These are phyloP conservation scores for Clarireedia monteithiana DNA, from an alignment of 2,329 filamentous ascomycete genomes.

Conservation along the genomic window DNA sequence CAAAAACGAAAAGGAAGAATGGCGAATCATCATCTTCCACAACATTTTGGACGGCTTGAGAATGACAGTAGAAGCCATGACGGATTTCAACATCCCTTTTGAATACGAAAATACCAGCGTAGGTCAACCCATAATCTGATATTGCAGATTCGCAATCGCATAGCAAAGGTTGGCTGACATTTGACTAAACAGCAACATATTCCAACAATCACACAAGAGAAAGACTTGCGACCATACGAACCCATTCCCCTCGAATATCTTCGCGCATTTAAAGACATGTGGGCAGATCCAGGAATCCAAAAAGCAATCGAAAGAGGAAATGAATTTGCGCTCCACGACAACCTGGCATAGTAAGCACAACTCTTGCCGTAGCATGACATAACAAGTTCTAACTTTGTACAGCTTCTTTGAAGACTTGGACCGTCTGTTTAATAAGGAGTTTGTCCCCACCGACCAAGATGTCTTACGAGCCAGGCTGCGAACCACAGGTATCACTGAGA, in stretches of 20 bases:
- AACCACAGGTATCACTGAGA: constrained; percentile 94
- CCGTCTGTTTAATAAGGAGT: constrained; percentile 66
- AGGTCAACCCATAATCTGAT: constrained; percentile 28
- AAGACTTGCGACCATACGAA: constrained; percentile 77
- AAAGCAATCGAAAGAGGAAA: constrained; percentile 88
- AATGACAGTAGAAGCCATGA: constrained; percentile 85
- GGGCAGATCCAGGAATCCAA: constrained; percentile 77
- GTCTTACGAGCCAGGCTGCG: constrained; percentile 82
- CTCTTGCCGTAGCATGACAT: not conserved
- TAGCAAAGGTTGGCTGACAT: constrained; percentile 1
- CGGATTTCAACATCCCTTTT: constrained; percentile 72
- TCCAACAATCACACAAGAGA: constrained; percentile 67
- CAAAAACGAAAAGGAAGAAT: constrained; percentile 83
- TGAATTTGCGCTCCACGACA: constrained; percentile 94
- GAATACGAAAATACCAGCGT: constrained; percentile 74
- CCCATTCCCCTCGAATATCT: constrained; percentile 71
- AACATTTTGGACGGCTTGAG: constrained; percentile 92
- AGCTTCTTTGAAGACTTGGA: constrained; percentile 81
- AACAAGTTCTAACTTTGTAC: constrained; percentile 12
- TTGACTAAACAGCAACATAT: constrained; percentile 59
- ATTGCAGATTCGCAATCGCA: not conserved
- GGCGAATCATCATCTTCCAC: constrained; percentile 90
- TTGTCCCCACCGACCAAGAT: constrained; percentile 89
- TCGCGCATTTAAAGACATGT: constrained; percentile 74
- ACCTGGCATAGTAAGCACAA: constrained; percentile 73